Evolutionary conservation across 257 asterid genomes (phyloP), one percentile per base, ranked within the genome.

Genomic region (Anisodus acutangulus): DNA sequence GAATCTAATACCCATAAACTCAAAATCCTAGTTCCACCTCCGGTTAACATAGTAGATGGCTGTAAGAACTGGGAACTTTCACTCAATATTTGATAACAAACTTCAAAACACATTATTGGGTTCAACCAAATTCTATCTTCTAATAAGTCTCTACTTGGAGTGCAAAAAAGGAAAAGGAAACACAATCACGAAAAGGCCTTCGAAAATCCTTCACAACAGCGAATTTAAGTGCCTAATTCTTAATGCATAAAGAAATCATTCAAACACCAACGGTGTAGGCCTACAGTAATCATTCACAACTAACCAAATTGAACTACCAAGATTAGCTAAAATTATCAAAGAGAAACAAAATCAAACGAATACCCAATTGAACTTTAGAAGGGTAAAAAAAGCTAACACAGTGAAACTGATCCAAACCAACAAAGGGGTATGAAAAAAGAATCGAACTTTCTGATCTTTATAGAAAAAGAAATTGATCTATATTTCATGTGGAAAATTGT

Each of bases 141-240:
- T 51, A 74, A 49, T 0, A 0, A 45, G 10, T 47, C 59, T 11
- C 60, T 19, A 22, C 6, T 49, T 47, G 22, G 49, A 49, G 19
- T 49, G 37, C 11, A 12, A 11, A 49, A 67, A 72, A 45, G 51
- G 12, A 7, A 68, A 41, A 39, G 80, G 60, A 6, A 74, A 74
- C 81, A 74, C 43, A 6, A 8, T 6, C 62, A 74, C 19, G 4
- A 12, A 16, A 13, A 10, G n/a, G 39, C 8, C 81, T 76, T 51
- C 7, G 12, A 12, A 49, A 49, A 74, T 74, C 80, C 60, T 74
- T 19, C 81, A 31, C 35, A 31, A 31, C 35, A 7, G 26, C 66
- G 26, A 71, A 74, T 26, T 45, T 4, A 68, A 70, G 11, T 35
- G 8, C 82, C 43, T 16, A 82, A 86, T 58, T 53, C 58, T 64